Conservation (phyloP, 1,284 basidiomycete genomes). For the Trichosporon coremiiforme region DNA sequence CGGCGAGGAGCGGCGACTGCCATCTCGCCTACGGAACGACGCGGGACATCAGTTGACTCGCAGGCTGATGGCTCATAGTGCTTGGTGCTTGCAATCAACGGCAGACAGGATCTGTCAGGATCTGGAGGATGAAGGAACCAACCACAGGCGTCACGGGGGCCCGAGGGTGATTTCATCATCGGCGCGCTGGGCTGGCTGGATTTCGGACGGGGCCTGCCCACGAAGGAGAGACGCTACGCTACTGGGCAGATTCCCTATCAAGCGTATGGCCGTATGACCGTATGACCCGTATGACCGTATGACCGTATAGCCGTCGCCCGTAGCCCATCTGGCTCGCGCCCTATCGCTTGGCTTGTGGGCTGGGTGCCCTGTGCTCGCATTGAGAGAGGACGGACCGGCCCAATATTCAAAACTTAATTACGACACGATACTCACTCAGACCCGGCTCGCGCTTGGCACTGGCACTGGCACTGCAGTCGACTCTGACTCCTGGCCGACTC, state of each 20-base stretch:
- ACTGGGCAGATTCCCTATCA: conserved; percentile 1
- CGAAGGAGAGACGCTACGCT: neutral
- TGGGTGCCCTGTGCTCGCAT: no score
- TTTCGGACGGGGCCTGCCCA: neutral
- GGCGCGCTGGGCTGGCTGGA: neutral
- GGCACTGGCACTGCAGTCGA: neutral
- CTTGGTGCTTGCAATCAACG: no score
- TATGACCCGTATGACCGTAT: no score
- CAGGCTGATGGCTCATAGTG: no score
- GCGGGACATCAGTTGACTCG: neutral
- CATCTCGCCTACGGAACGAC: neutral
- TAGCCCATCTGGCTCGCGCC: no score
- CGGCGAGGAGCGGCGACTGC: no score
- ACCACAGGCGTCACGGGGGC: neutral
- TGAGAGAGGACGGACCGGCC: no score
- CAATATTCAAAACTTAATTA: conserved; percentile 6
- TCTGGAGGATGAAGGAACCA: no score
- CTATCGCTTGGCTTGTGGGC: no score
- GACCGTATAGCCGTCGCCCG: neutral
- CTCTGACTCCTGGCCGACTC: no score
- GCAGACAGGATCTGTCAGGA: neutral
- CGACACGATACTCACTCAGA: neutral
- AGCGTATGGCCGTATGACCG: no score
- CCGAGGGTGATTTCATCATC: conserved; percentile 7
- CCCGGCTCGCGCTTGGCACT: conserved; percentile 1